These are phyloP conservation scores for Suillus bovinus DNA, from an alignment of 768 basidiomycete species.

Conservation along the genomic window DNA sequence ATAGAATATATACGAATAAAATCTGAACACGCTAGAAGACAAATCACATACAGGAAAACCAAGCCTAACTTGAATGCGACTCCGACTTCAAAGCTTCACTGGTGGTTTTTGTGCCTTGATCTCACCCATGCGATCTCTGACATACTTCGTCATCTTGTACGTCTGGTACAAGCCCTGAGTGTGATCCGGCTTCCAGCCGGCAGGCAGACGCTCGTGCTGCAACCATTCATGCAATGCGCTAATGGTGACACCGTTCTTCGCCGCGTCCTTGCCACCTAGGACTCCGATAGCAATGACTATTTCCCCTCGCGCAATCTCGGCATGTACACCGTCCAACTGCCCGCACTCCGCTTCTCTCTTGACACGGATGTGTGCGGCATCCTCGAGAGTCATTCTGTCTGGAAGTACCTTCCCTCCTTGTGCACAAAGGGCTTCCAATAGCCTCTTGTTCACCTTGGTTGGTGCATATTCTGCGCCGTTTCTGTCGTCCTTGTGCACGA, in stretches of 20 bases:
- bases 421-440: slow-evolving; percentile 40
- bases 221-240: slow-evolving; percentile 54
- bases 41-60: background rate
- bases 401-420: slow-evolving; percentile 33
- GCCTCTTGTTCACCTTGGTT: slow-evolving; percentile 32
- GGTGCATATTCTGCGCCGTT: slow-evolving; percentile 49
- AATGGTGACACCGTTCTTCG: slow-evolving; percentile 43
- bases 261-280: slow-evolving; percentile 34
- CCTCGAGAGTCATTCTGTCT: slow-evolving; percentile 30
- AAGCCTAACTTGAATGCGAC: background rate
- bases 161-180: slow-evolving; percentile 31
- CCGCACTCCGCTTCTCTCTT: slow-evolving; percentile 48
- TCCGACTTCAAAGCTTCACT: too few species aligned
- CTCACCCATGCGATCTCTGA: slow-evolving; percentile 30
- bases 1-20: slow-evolving; percentile 3
- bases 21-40: too few species aligned
- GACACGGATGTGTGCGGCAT: slow-evolving; percentile 51
- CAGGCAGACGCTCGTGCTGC: slow-evolving; percentile 50
- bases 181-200: slow-evolving; percentile 34
- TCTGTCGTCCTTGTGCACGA: slow-evolving; percentile 51
- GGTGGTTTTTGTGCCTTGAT: slow-evolving; percentile 11
- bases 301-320: slow-evolving; percentile 67
- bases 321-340: slow-evolving; percentile 46
- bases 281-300: slow-evolving; percentile 65
- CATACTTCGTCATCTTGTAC: slow-evolving; percentile 27